Percentiles rank a stretch among this genome's conserved stretches.
These are phyloP conservation scores for Nicotiana noctiflora DNA, from an alignment of 257 asterid genomes.

Conservation along the genomic window DNA sequence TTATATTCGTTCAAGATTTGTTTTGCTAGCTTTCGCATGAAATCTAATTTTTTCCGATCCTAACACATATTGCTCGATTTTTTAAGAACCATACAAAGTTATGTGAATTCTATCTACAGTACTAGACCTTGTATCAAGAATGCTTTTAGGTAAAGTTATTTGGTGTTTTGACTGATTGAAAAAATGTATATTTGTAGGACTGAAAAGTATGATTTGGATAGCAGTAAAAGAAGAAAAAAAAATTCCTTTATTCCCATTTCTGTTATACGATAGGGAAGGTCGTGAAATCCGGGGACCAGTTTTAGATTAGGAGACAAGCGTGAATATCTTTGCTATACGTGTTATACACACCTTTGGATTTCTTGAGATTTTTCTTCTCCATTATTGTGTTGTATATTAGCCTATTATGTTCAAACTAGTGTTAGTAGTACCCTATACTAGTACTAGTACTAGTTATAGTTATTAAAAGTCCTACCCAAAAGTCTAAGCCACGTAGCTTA, in stretches of 20 bases:
- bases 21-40: too few species aligned
- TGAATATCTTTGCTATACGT: background rate
- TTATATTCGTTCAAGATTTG: too few species aligned
- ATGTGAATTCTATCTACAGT: background rate
- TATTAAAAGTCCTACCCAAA: background rate
- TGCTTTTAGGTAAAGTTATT: background rate
- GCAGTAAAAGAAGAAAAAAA: too few species aligned
- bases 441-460: too few species aligned
- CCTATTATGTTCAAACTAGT: background rate
- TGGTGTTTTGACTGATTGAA: background rate
- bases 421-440: too few species aligned
- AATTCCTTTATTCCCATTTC: background rate
- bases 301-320: background rate
- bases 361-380: background rate
- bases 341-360: background rate
- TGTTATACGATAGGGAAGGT: background rate
- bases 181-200: too few species aligned
- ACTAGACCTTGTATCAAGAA: background rate
- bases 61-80: background rate
- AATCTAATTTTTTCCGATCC: too few species aligned
- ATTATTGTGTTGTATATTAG: too few species aligned
- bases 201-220: background rate
- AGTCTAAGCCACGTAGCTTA: background rate
- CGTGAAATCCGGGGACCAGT: background rate
- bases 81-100: background rate